A percentile compares a stretch with the other conserved stretches of the same genome.
Evolutionary conservation across 2,329 filamentous ascomycete genomes (phyloP).

Genomic region (Fusarium continuum): DNA sequence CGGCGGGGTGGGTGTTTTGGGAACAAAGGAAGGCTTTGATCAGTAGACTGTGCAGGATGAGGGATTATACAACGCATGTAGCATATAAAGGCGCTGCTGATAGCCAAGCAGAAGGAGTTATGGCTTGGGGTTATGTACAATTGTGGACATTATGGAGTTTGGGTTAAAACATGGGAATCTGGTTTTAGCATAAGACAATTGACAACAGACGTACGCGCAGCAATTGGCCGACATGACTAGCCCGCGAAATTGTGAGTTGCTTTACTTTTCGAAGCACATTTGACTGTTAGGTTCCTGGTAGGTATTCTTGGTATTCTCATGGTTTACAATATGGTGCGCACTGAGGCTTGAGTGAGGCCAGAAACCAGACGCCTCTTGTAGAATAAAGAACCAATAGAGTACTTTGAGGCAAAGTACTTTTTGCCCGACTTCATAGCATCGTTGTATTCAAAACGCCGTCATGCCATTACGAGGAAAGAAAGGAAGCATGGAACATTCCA

Average conservation of each 20-base stretch:
- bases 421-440: background rate
- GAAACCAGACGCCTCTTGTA: background rate
- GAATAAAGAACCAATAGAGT: background rate
- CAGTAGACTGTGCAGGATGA: slow-evolving; percentile 18
- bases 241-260: background rate
- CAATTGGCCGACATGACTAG: background rate
- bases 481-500: slow-evolving; percentile 34
- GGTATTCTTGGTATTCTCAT: no score
- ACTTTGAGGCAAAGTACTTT: slow-evolving; percentile 3
- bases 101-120: slow-evolving; percentile 32
- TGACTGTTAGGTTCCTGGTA: no score
- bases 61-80: slow-evolving; percentile 10
- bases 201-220: background rate
- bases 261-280: no score
- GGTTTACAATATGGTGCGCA: no score
- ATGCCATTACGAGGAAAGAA: background rate
- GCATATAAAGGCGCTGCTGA: slow-evolving; percentile 12
- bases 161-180: slow-evolving; percentile 36
- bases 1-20: slow-evolving; percentile 60
- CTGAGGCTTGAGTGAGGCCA: slow-evolving; percentile 3
- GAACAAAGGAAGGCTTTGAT: slow-evolving; percentile 54
- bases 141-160: slow-evolving; percentile 35
- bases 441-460: slow-evolving; percentile 7
- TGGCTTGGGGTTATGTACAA: slow-evolving; percentile 25
- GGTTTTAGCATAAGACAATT: slow-evolving; percentile 22